Evolutionary conservation across 306 rosid species (phyloP), one percentile per base, ranked within the genome.

Genomic region (Trichosanthes cucumerina): DNA sequence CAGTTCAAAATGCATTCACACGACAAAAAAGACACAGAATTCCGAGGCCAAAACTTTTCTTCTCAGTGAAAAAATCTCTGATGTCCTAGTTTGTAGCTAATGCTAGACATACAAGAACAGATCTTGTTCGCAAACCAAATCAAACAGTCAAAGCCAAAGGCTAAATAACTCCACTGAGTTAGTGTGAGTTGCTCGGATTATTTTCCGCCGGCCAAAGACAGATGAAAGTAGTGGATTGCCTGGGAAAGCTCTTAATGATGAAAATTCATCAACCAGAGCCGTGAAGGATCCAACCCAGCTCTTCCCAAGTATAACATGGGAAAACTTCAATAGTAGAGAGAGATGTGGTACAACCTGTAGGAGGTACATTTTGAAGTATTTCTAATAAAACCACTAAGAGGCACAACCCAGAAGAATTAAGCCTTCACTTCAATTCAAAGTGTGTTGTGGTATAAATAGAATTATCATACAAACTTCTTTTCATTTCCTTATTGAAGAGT

Each of bases 1-100:
- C 52, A 70, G 36, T 71, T 71, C 76, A 71, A 71, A 71, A 71
- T 46, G n/a, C 11, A 46, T 13, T 71, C 38, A 71, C 76, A 71
- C 36, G 4, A 71, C 36, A 2, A 21, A 66, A 44, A 46, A 14
- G 10, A 46, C 7, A 71, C 38, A 46, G 76, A 71, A 70, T 70
- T 43, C 16, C 38, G 31, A 66, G 49, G 14, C 18, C 46, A 38
- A 10, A 64, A 31, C 46, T 34, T 31, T 18, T 65, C 72, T 65
- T 38, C 64, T 23, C 2, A 0, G 14, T 65, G 75, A 41, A 41
- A 66, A 36, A 10, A 66, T 69, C 54, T 41, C 19, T 12, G 5
- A 18, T 6, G 2, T 70, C 56, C 76, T 21, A 43, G 47, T 23
- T 70, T 6, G 12, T 41, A 43, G 28, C 24, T 21, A 23, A 43